A percentile compares a stretch with the other conserved stretches of the same genome.
These are phyloP conservation scores for Hypoxylon sp. DNA, from an alignment of 2,329 filamentous ascomycete genomes.

Conservation along the genomic window DNA sequence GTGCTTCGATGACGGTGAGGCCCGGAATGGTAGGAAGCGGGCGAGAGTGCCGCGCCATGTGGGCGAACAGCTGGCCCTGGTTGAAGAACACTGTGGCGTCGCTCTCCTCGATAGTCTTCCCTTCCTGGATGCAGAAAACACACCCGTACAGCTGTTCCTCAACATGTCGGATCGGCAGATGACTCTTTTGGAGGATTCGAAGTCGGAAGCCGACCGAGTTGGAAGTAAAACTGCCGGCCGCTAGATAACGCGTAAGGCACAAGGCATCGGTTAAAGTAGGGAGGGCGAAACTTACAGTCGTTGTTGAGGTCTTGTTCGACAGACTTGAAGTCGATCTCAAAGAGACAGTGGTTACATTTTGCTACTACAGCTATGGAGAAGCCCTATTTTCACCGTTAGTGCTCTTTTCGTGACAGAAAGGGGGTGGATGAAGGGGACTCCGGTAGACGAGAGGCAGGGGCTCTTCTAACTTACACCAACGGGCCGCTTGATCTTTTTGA, in stretches of 20 bases:
- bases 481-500: constrained; percentile 60
- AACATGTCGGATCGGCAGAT: constrained; percentile 57
- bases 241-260: constrained; percentile 41
- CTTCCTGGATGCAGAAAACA: constrained; percentile 60
- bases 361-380: constrained; percentile 56
- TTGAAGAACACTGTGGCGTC: constrained; percentile 66
- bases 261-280: background rate
- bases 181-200: constrained; percentile 64
- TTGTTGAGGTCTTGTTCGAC: constrained; percentile 61
- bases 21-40: constrained; percentile 60
- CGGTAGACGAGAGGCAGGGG: background rate
- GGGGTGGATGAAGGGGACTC: background rate
- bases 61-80: constrained; percentile 60
- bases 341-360: constrained; percentile 61
- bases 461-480: constrained; percentile 48
- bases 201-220: constrained; percentile 59
- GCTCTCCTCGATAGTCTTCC: constrained; percentile 59
- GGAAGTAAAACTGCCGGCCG: constrained; percentile 57
- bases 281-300: constrained; percentile 49
- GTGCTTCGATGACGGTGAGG: constrained; percentile 57
- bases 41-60: constrained; percentile 61
- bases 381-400: constrained; percentile 44
- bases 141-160: constrained; percentile 64
- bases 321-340: constrained; percentile 60
- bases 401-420: background rate